Conservation (phyloP, 495 filamentous ascomycete genomes). For the Cercophora scortea region DNA sequence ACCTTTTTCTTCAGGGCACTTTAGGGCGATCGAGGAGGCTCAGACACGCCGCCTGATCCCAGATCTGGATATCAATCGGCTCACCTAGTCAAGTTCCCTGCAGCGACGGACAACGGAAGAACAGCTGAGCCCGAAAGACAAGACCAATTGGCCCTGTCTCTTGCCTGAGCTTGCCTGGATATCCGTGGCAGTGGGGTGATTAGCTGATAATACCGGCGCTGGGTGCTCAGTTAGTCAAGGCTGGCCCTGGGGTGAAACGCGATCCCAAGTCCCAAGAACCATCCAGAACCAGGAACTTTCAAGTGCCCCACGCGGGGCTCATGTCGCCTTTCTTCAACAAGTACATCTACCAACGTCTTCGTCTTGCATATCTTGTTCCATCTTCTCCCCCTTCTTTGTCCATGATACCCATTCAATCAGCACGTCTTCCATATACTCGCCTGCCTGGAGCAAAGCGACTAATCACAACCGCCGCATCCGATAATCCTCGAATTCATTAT, state of each 20-base stretch:
- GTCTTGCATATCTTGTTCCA: background rate
- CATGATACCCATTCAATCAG: slow-evolving; percentile 1
- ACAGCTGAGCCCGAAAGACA: too few relatives aligned
- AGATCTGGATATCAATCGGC: too few relatives aligned
- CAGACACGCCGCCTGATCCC: too few relatives aligned
- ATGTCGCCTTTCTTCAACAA: background rate
- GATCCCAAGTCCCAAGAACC: background rate
- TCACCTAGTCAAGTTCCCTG: too few relatives aligned
- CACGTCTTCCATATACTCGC: background rate
- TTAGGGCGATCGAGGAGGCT: too few relatives aligned
- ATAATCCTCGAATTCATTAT: too few relatives aligned
- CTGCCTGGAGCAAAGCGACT: background rate
- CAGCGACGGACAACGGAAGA: too few relatives aligned
- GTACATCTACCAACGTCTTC: background rate
- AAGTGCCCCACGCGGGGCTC: background rate
- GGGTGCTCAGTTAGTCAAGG: too few relatives aligned
- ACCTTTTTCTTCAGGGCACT: too few relatives aligned
- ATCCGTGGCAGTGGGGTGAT: too few relatives aligned
- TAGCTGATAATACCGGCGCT: too few relatives aligned
- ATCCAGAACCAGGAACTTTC: background rate
- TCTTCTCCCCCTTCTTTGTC: background rate
- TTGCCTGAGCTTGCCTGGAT: too few relatives aligned
- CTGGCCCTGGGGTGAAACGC: background rate
- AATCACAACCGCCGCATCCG: background rate
- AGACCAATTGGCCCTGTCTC: background rate